These are phyloP conservation scores for Penicillium egyptiacum DNA, from an alignment of 495 filamentous ascomycete genomes.

Conservation along the genomic window DNA sequence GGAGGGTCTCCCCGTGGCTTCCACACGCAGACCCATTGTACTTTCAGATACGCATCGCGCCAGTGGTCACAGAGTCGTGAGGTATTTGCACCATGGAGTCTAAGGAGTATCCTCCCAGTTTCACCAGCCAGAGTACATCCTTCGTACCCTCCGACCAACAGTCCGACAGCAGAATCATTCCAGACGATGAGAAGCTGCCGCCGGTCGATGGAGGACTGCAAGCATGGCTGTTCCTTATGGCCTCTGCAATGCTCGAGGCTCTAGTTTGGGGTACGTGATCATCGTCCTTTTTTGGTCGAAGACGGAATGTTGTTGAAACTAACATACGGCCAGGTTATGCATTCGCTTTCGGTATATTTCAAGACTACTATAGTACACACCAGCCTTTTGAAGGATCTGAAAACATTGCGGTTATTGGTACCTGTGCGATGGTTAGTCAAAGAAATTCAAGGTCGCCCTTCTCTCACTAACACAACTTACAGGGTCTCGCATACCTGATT, in stretches of 20 bases:
- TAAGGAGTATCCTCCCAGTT: constrained; percentile 14
- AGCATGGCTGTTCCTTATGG: constrained; percentile 64
- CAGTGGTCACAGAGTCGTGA: neutral
- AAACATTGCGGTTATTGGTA: constrained; percentile 48
- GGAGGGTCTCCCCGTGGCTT: neutral
- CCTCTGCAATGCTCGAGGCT: constrained; percentile 60
- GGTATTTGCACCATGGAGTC: constrained; percentile 2
- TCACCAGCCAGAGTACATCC: constrained; percentile 4
- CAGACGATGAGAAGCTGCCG: constrained; percentile 37
- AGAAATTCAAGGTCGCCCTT: neutral
- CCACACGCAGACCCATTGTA: neutral
- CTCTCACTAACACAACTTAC: neutral
- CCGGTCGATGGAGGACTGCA: constrained; percentile 58
- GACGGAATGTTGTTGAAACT: neutral
- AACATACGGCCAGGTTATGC: constrained; percentile 52
- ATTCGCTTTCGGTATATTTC: constrained; percentile 61
- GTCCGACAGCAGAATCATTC: constrained; percentile 2
- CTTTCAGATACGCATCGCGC: neutral
- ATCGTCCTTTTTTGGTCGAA: neutral
- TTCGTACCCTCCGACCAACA: constrained; percentile 8
- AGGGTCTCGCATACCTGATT: constrained; percentile 52
- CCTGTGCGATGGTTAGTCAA: constrained; percentile 40
- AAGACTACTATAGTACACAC: constrained; percentile 55
- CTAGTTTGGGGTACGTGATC: constrained; percentile 59
- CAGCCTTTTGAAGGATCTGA: constrained; percentile 43